Base-by-base conservation (phyloP, 1,284 basidiomycete species). In the Ganoderma resinaceum region DNA sequence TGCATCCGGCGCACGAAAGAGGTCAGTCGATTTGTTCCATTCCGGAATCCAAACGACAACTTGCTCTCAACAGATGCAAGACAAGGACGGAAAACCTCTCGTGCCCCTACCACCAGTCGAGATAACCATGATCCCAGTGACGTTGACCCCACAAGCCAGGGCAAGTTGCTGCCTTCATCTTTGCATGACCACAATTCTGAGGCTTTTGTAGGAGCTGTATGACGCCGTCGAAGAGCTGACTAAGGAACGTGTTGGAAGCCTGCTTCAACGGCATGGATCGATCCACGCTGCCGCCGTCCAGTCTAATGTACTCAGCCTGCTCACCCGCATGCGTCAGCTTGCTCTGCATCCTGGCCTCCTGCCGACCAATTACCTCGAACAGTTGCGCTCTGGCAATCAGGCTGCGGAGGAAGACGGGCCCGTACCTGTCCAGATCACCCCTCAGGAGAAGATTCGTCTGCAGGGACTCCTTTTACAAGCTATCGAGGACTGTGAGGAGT, bases 1-100 rank as follows among this genome's bases (percentile, higher is more conserved):
- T 94, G 95, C 65, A 90, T 97, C 58, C 90, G 95, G 6, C 87
- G 95, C 40, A 96, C 94, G 4, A 96, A 96, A 79, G 93, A 96
- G 80, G 92, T 90, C 3, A 40, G 57, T 35, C 18, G 26, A 18
- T 26, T 2, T 4, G 14, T 29, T 18, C 0, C 42, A 2, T 14
- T 3, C 5, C n/a, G 18, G 16, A 7, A 11, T 12, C 11, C 11
- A 29, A 35, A 9, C 20, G 26, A 38, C 67, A 38, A 71, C 57
- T 20, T 9, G 23, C 20, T 11, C 7, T 52, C 55, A 14, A 0
- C 76, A 94, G 90, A 95, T 95, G 90, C 91, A 93, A 85, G 93
- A 96, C 76, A 85, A 83, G 11, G 79, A 88, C 14, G 95, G 95
- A 18, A 90, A 91, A 26, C 80, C 84, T 16, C 82, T 97, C 11